Evolutionary conservation across 257 asterid species (phyloP), one percentile per base, ranked within the genome.

Genomic region (Prunella vulgaris): DNA sequence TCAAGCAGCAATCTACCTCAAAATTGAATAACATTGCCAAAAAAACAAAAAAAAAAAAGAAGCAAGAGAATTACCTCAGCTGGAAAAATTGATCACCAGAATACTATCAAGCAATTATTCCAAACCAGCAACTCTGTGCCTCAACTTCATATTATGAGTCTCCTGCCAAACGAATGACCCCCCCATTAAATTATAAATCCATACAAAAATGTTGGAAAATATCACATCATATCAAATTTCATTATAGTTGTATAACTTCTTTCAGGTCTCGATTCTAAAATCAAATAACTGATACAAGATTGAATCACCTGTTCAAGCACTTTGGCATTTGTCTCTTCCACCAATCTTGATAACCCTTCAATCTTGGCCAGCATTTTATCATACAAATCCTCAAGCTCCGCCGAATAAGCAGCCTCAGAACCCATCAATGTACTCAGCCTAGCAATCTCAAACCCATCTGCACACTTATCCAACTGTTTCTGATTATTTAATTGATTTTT

Each of bases 111-210:
- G 40, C 69, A 63, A 66, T 82, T 67, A 90, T 79, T 93, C 91
- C 87, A 90, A 76, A 66, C 96, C 97, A 69, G 96, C 99, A 83
- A 87, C 90, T 80, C 80, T 84, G 76, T 68, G 68, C 87, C 97
- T 87, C 84, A 90, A 69, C 80, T 40, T 85, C 97, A 81, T 84
- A 71, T 86, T 87, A 42, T 72, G 80, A 44, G 75, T 84, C 81
- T 93, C 99, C 99, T 93, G 95, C 68, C 62, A 64, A 60, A 71
- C 1, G 46, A 5, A 73, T 40, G 21, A 60, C 28, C 54, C 7
- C n/a, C 48, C 28, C 60, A 66, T 48, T 57, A 57, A 57, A 69
- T 68, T 6, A 64, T 44, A 46, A 13, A 48, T 42, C 44, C 77
- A 68, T 61, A 25, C 65, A 62, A 42, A 52, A 17, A 12, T 2